Base-by-base conservation (phyloP, 2,329 filamentous ascomycete species). In the Periconia sp. region DNA sequence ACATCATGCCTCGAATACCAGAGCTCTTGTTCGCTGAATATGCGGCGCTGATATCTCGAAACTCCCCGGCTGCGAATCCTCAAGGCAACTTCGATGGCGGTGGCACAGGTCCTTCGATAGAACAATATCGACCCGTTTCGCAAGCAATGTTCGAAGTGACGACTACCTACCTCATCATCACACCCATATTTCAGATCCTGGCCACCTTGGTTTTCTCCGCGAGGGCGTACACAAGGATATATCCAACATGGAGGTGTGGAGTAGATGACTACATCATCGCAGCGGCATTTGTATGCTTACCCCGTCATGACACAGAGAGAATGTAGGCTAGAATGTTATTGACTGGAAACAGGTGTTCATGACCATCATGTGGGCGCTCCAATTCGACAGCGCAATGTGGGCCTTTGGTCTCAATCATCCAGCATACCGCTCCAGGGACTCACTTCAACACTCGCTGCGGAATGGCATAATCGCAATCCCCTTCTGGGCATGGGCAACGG, bases 401-500 rank as follows among this genome's bases (percentile, higher is more conserved):
- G 48, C 43, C 13, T 45, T 19, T 32, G 30, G 26, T 6, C 28
- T 12, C 36, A 11, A 28, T 12, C 25, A 13, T n/a, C 11, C 15
- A 5, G 5, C 12, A 5, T 28, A n/a, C 25, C 12, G 15, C 12
- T n/a, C 25, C 5, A 28, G 25, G 25, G 7, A 11, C 5, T 25
- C 30, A 18, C 32, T 32, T 8, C 8, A 24, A 15, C 13, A 46
- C 13, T 10, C 16, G 23, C 12, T 34, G n/a, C 46, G 40, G 25
- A n/a, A 47, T 21, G 45, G 42, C 2, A 22, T 30, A 11, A 41
- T 55, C 19, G 36, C 50, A 11, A 11, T 48, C 2, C 48, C 48
- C 3, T 45, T 51, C 43, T 56, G 50, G 52, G 47, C 39, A 6
- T 56, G 52, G 52, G 29, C 46, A 1, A 52, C 50, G 10, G 50